Conservation (phyloP, 2,329 filamentous ascomycete species). For the Arthroderma sp. region DNA sequence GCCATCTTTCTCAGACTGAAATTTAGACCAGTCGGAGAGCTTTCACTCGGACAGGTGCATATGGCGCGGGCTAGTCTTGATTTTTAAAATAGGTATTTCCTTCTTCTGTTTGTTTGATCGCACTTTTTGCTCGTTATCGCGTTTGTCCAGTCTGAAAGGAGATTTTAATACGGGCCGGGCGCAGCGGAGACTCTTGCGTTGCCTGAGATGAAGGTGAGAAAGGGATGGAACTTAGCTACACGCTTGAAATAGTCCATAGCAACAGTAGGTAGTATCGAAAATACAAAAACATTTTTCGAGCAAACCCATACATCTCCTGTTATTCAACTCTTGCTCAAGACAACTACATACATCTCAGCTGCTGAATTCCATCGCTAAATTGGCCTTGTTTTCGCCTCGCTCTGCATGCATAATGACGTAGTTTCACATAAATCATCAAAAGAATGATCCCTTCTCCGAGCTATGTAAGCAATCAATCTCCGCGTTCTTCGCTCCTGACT, state of each 20-base stretch:
- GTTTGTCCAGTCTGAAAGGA: neutral
- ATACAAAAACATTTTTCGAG: too few relatives aligned
- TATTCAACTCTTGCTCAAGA: too few relatives aligned
- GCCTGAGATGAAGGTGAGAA: too few relatives aligned
- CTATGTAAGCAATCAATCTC: neutral
- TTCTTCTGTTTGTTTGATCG: neutral
- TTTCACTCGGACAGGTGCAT: neutral
- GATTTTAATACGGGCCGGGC: too few relatives aligned
- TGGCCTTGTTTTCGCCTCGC: too few relatives aligned
- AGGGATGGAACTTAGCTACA: too few relatives aligned
- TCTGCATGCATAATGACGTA: neutral
- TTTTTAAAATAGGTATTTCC: neutral
- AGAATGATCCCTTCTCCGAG: neutral
- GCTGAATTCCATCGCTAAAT: too few relatives aligned
- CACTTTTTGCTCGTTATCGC: conserved; percentile 2
- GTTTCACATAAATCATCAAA: neutral
- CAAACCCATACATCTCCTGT: too few relatives aligned
- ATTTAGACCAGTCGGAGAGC: neutral
- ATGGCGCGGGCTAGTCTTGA: neutral
- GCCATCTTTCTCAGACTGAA: neutral
- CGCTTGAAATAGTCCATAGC: too few relatives aligned
- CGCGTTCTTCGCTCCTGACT: neutral
- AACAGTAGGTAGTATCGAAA: too few relatives aligned
- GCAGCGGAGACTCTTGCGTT: too few relatives aligned
- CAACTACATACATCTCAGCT: too few relatives aligned